These are phyloP conservation scores for Termitomyces sp. DNA, from an alignment of 768 basidiomycete genomes.

Conservation along the genomic window DNA sequence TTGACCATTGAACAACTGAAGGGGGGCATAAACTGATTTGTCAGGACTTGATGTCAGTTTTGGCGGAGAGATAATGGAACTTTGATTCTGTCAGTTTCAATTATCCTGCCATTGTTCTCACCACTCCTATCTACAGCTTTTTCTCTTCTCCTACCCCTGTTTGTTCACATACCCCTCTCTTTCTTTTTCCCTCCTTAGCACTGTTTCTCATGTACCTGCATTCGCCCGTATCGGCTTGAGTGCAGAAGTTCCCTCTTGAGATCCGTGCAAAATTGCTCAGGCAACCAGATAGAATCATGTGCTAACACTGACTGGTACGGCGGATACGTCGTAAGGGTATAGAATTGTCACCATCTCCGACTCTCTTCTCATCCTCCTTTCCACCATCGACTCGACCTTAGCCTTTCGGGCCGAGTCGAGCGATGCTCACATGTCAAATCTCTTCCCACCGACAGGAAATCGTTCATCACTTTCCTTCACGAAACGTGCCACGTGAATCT, in stretches of 20 bases:
- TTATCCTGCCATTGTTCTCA: too few species aligned
- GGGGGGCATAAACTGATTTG: too few species aligned
- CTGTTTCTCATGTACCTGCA: neutral
- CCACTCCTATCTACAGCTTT: too few species aligned
- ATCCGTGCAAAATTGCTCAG: neutral
- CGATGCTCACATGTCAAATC: neutral
- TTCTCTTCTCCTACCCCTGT: too few species aligned
- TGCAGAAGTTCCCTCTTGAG: neutral
- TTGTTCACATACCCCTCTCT: too few species aligned
- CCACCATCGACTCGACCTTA: neutral
- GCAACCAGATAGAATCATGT: neutral
- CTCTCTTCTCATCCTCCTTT: neutral
- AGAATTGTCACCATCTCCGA: neutral
- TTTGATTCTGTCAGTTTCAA: too few species aligned
- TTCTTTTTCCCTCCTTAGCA: too few species aligned
- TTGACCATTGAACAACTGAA: too few species aligned
- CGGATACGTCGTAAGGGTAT: neutral
- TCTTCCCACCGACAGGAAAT: neutral
- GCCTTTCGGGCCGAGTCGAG: neutral
- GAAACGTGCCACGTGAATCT: neutral
- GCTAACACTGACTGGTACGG: neutral
- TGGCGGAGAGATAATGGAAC: too few species aligned
- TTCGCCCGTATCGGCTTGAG: too few species aligned
- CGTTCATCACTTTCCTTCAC: neutral
- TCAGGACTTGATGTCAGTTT: too few species aligned